phyloP scores from a whole-genome alignment of 2,329 filamentous ascomycete genomes.

The Emmonsiellopsis sp. region DNA sequence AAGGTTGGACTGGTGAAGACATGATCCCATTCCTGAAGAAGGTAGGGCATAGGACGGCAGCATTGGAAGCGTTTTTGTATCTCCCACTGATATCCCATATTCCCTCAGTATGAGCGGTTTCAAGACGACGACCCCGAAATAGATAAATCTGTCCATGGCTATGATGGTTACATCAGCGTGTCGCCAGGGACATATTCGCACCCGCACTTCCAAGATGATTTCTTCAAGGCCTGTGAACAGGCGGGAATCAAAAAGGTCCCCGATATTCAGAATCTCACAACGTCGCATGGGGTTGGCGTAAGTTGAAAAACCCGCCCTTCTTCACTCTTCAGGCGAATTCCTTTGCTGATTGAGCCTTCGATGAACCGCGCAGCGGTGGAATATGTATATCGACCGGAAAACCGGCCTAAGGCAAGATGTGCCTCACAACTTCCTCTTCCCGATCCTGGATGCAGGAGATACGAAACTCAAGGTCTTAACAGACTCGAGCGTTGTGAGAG shows the following conservation, averaged over 20 bases:
- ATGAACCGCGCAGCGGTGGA: conserved; percentile 9
- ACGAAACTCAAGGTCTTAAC: conserved; percentile 46
- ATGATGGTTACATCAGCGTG: conserved; percentile 12
- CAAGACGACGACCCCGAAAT: conserved; percentile 10
- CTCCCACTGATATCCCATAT: not conserved
- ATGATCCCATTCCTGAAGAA: conserved; percentile 48
- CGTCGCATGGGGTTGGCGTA: conserved; percentile 13
- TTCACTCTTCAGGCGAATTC: not conserved
- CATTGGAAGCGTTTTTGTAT: too few relatives aligned
- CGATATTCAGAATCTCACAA: conserved; percentile 11
- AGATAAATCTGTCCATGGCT: conserved; percentile 11
- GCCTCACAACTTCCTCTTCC: conserved; percentile 12
- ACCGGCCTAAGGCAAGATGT: conserved; percentile 13
- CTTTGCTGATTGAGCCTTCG: not conserved
- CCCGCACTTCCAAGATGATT: conserved; percentile 10
- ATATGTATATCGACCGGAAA: conserved; percentile 12
- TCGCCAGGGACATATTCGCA: conserved; percentile 10
- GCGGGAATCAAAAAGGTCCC: conserved; percentile 8
- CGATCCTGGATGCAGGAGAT: conserved; percentile 10
- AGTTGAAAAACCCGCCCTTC: not conserved
- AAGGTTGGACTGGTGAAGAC: conserved; percentile 45
- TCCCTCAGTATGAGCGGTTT: conserved; percentile 11
- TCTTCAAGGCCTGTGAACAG: conserved; percentile 10
- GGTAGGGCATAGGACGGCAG: conserved; percentile 15
- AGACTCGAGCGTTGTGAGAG: conserved; percentile 47